Percentiles rank a stretch among this genome's conserved stretches.
Conservation (phyloP, 805 yeast genomes). For the Candida chauliodis region DNA sequence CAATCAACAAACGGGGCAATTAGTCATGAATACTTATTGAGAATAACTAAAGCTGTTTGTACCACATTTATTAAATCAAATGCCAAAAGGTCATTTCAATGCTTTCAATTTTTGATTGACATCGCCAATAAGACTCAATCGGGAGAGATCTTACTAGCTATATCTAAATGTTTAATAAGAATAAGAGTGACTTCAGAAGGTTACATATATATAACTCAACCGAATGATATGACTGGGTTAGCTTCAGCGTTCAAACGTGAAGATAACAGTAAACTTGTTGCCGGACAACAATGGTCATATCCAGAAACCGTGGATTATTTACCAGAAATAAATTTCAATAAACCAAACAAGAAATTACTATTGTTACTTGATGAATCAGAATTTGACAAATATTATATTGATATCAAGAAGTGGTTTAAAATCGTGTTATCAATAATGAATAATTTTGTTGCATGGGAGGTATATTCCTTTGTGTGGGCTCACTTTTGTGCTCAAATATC, state of each 20-base stretch:
- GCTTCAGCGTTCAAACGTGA: slow-evolving; percentile 58
- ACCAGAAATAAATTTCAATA: slow-evolving; percentile 40
- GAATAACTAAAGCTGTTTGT: slow-evolving; percentile 22
- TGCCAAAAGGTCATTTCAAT: slow-evolving; percentile 23
- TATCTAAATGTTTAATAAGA: slow-evolving; percentile 52
- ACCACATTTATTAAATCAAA: slow-evolving; percentile 23
- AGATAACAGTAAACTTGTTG: slow-evolving; percentile 11
- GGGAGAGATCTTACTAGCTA: slow-evolving; percentile 39
- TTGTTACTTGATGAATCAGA: slow-evolving; percentile 10
- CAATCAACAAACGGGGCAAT: background rate
- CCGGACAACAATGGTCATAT: slow-evolving; percentile 47
- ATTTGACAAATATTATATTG: slow-evolving; percentile 22
- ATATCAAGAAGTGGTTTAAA: slow-evolving; percentile 50
- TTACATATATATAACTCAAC: slow-evolving; percentile 46
- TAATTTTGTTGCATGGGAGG: slow-evolving; percentile 63
- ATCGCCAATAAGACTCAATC: slow-evolving; percentile 31
- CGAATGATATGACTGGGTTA: slow-evolving; percentile 62
- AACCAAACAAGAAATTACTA: slow-evolving; percentile 29
- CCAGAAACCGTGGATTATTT: slow-evolving; percentile 56
- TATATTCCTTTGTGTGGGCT: slow-evolving; percentile 61
- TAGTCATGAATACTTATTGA: slow-evolving; percentile 11
- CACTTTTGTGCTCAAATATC: slow-evolving; percentile 71
- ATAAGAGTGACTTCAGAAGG: slow-evolving; percentile 47
- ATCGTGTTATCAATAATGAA: slow-evolving; percentile 48
- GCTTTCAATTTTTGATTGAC: slow-evolving; percentile 28